A percentile compares a stretch with the other conserved stretches of the same genome.
These are phyloP conservation scores for Trichomonascaceae sp. DNA, from an alignment of 1,139 yeast species.

Conservation along the genomic window DNA sequence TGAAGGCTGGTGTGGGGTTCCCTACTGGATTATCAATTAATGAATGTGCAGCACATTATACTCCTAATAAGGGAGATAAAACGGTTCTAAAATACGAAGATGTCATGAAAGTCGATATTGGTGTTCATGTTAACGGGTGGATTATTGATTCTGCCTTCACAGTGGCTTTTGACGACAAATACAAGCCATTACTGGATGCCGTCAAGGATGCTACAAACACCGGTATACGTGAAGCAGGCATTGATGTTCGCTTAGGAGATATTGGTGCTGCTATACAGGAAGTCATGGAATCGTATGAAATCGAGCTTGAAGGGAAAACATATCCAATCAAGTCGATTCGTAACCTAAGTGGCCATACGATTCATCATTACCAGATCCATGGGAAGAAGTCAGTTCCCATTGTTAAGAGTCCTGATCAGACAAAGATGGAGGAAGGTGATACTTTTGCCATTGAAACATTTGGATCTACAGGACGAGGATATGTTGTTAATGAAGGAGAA, in stretches of 20 bases:
- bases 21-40: constrained; percentile 94
- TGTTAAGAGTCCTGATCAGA: constrained; percentile 84
- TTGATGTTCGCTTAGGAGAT: constrained; percentile 90
- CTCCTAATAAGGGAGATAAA: constrained; percentile 94
- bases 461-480: constrained; percentile 94
- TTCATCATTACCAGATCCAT: constrained; percentile 76
- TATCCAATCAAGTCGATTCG: constrained; percentile 84
- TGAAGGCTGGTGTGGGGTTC: constrained; percentile 84
- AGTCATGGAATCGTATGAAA: constrained; percentile 93
- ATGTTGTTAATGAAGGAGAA: constrained; percentile 81
- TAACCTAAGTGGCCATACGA: constrained; percentile 92
- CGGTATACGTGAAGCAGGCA: constrained; percentile 89
- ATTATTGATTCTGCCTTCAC: constrained; percentile 96
- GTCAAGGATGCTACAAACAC: constrained; percentile 92
- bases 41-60: constrained; percentile 95
- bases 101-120: constrained; percentile 95
- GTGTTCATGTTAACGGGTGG: constrained; percentile 95
- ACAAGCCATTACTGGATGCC: constrained; percentile 73
- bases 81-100: constrained; percentile 75
- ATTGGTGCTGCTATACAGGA: constrained; percentile 96
- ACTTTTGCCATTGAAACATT: constrained; percentile 97
- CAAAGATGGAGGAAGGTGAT: constrained; percentile 99
- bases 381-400: constrained; percentile 96
- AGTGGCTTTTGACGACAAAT: constrained; percentile 76
- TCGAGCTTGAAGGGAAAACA: constrained; percentile 80